These are phyloP conservation scores for Rubia tinctorum DNA, from an alignment of 305 asterid species.

Conservation along the genomic window DNA sequence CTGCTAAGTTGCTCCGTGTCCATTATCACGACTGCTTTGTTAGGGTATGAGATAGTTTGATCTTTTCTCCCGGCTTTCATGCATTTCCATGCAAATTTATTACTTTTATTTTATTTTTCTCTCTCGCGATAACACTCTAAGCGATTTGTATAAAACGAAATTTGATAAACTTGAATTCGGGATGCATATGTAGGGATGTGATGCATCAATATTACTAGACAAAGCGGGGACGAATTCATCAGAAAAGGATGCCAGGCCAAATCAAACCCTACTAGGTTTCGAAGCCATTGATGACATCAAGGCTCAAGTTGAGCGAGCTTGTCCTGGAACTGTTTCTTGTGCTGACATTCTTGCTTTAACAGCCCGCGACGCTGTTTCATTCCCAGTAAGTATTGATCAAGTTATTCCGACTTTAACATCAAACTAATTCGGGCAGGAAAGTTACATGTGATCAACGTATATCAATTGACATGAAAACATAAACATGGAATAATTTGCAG, in stretches of 20 bases:
- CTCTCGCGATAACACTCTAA: too few relatives aligned
- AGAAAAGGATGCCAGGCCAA: slow-evolving; percentile 10
- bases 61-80: too few relatives aligned
- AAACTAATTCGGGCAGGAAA: background rate
- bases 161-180: background rate
- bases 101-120: too few relatives aligned
- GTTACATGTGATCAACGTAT: too few relatives aligned
- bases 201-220: slow-evolving; percentile 1
- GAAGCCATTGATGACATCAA: slow-evolving; percentile 8
- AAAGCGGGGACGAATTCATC: background rate
- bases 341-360: slow-evolving; percentile 51
- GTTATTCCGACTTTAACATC: background rate
- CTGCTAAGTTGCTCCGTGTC: slow-evolving; percentile 47
- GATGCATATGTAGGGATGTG: slow-evolving; percentile 12
- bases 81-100: too few relatives aligned
- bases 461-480: background rate
- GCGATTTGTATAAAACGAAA: too few relatives aligned
- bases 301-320: slow-evolving; percentile 12
- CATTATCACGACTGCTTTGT: slow-evolving; percentile 60
- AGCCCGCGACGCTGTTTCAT: slow-evolving; percentile 39
- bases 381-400: background rate
- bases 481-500: slow-evolving; percentile 17
- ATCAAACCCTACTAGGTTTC: background rate
- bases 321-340: slow-evolving; percentile 44
- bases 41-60: background rate